Conservation (phyloP, 164 flowering plant species). For the Piper betle region DNA sequence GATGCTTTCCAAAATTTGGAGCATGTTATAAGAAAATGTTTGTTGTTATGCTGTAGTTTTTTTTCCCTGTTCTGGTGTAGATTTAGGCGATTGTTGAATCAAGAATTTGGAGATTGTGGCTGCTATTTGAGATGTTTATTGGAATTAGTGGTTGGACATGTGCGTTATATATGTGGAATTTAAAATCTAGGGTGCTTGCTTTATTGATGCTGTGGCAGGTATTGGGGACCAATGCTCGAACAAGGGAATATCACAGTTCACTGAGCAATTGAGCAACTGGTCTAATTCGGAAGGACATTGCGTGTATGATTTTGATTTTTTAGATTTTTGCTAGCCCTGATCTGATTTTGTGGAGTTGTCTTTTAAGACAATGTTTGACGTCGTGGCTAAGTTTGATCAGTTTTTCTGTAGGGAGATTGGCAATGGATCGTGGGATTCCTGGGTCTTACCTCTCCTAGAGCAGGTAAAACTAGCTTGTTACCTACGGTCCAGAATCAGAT, state of each 20-base stretch:
- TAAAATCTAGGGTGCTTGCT: not conserved
- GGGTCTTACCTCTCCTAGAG: constrained; percentile 68
- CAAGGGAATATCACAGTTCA: constrained; percentile 45
- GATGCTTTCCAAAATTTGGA: no score
- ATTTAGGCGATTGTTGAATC: not conserved
- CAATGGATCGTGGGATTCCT: constrained; percentile 85
- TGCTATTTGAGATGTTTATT: not conserved
- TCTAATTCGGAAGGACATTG: constrained; percentile 70
- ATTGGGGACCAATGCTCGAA: constrained; percentile 71
- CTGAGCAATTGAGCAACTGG: constrained; percentile 32
- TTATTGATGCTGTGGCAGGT: constrained; percentile 26
- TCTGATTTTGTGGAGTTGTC: not conserved
- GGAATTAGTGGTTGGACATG: not conserved
- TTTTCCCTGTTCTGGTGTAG: no score
- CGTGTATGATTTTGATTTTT: constrained; percentile 34
- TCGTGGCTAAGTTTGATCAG: not conserved
- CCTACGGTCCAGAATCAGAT: not conserved
- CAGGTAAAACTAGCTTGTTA: constrained; percentile 33
- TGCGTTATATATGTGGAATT: not conserved
- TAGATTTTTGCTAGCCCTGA: not conserved
- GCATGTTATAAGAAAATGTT: no score
- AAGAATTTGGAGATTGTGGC: not conserved
- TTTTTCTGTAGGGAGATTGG: constrained; percentile 68
- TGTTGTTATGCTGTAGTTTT: no score
- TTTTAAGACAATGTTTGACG: not conserved